Percentiles rank a stretch among this genome's conserved stretches.
Conservation (phyloP, 352 stramenopile species). For the Thalassiosira livingstoniorum region DNA sequence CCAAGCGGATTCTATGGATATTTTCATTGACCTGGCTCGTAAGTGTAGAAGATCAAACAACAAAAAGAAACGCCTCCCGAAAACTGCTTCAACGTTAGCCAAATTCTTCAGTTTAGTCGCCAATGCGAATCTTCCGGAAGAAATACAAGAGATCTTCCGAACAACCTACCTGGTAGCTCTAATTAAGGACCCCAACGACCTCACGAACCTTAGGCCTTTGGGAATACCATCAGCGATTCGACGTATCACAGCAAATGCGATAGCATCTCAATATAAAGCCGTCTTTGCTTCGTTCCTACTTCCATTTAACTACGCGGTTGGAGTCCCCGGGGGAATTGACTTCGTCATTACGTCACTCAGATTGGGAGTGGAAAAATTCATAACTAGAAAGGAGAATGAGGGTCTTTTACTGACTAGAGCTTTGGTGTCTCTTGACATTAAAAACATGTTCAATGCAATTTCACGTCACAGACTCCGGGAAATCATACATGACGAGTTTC, state of each 20-base stretch:
- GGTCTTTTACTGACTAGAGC: no score
- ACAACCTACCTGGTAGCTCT: slow-evolving; percentile 5
- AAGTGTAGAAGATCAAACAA: background rate
- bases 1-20: slow-evolving; percentile 6
- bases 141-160: slow-evolving; percentile 4
- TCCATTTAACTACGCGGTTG: background rate
- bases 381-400: background rate
- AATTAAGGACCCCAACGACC: slow-evolving; percentile 18
- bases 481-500: no score
- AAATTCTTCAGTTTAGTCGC: slow-evolving; percentile 17
- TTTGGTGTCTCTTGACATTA: no score
- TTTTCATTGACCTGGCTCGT: background rate
- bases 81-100: background rate
- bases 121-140: slow-evolving; percentile 2
- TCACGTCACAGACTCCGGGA: no score
- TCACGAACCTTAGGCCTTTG: slow-evolving; percentile 17
- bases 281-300: background rate
- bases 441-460: no score
- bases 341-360: background rate
- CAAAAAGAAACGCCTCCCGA: background rate
- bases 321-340: background rate
- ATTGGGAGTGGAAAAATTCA: background rate
- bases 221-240: slow-evolving; percentile 18
- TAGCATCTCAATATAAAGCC: background rate
- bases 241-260: slow-evolving; percentile 1